Conservation (phyloP, 2,329 filamentous ascomycete genomes). For the Xylariaceae sp. region DNA sequence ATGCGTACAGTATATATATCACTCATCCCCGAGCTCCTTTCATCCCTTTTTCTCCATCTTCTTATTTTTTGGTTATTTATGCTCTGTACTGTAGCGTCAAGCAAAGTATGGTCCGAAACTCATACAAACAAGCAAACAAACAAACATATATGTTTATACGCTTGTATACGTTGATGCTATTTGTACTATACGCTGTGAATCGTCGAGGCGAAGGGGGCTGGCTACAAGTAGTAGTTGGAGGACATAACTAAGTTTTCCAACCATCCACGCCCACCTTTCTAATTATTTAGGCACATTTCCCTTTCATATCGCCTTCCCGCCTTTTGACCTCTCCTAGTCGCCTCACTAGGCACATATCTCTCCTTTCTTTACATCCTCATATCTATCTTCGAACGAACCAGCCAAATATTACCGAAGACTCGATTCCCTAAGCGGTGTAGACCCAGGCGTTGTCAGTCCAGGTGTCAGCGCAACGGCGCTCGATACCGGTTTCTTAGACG, state of each 20-base stretch:
- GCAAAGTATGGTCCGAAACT: too few species aligned
- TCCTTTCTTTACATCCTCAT: background rate
- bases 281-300: background rate
- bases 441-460: conserved; percentile 29
- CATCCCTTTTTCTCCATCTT: too few species aligned
- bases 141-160: too few species aligned
- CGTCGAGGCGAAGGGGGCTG: too few species aligned
- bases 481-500: conserved; percentile 26
- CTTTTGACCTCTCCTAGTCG: background rate
- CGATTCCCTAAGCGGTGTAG: conserved; percentile 29
- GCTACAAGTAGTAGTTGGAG: background rate
- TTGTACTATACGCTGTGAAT: too few species aligned
- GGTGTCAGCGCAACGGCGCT: conserved; percentile 26
- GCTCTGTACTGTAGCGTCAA: too few species aligned
- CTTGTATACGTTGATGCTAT: too few species aligned
- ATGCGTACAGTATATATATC: too few species aligned
- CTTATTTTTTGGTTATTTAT: too few species aligned
- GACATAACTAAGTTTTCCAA: background rate
- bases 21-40: too few species aligned
- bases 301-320: background rate
- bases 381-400: background rate
- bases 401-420: background rate
- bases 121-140: too few species aligned
- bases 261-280: background rate
- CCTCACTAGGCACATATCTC: background rate